A percentile compares a stretch with the other conserved stretches of the same genome.
phyloP scores from a whole-genome alignment of 257 asterid species.

The Salvia splendens region DNA sequence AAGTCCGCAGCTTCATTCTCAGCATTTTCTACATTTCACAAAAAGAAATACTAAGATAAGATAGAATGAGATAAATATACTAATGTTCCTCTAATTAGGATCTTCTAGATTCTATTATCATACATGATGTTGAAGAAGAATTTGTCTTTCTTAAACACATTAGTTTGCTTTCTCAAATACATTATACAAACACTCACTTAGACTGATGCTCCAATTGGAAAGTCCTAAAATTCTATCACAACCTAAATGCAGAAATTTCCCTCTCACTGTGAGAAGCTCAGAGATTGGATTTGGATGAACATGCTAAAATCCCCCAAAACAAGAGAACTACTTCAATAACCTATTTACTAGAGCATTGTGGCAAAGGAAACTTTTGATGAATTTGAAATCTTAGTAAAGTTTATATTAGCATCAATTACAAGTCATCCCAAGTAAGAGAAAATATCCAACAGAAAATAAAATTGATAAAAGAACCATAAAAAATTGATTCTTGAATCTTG shows the following conservation, averaged over 20 bases:
- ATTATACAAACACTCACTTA: background rate
- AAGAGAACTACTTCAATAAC: too few relatives aligned
- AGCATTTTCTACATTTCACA: slow-evolving; percentile 55
- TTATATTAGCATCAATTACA: background rate
- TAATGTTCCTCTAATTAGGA: background rate
- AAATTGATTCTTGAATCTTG: background rate
- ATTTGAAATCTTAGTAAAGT: background rate
- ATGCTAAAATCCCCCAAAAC: background rate
- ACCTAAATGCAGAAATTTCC: background rate
- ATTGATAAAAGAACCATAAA: background rate
- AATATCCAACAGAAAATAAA: background rate
- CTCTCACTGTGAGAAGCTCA: background rate
- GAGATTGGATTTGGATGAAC: background rate
- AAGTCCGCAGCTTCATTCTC: slow-evolving; percentile 61
- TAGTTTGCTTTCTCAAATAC: background rate
- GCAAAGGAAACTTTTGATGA: background rate
- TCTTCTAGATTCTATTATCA: background rate
- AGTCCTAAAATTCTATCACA: background rate
- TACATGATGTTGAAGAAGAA: background rate
- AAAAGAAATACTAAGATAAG: slow-evolving; percentile 21
- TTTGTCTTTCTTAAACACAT: background rate
- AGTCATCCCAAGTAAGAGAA: background rate
- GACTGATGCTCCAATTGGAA: background rate
- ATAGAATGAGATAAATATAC: slow-evolving; percentile 13
- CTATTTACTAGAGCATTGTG: background rate